Percentiles rank a stretch among this genome's conserved stretches.
Conservation (phyloP, 352 stramenopile genomes). For the Globisporangium rhizosaccharum region DNA sequence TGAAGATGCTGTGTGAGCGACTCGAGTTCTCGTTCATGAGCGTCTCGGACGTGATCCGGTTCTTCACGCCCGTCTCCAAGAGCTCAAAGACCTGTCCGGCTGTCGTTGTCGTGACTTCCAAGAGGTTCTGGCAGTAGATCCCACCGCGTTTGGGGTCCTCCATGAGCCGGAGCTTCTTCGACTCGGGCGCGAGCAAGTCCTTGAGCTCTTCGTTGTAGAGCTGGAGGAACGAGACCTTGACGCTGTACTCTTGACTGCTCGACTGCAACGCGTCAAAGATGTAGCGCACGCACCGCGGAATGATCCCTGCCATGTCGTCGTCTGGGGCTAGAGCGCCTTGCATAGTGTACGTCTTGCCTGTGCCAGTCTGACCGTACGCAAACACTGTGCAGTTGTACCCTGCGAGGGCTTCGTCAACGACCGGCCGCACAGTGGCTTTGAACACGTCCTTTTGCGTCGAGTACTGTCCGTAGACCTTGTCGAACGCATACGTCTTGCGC, state of each 20-base stretch:
- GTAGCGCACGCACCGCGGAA: slow-evolving; percentile 89
- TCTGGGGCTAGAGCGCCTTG: slow-evolving; percentile 88
- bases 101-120: slow-evolving; percentile 83
- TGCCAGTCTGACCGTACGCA: slow-evolving; percentile 96
- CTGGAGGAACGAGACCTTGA: slow-evolving; percentile 96
- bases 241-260: slow-evolving; percentile 87
- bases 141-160: slow-evolving; percentile 84
- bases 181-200: slow-evolving; percentile 85
- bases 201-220: slow-evolving; percentile 99
- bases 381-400: slow-evolving; percentile 97
- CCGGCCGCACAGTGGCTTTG: slow-evolving; percentile 85
- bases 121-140: slow-evolving; percentile 87
- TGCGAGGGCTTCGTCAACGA: slow-evolving; percentile 94
- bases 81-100: slow-evolving; percentile 84
- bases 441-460: slow-evolving; percentile 98
- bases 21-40: slow-evolving; percentile 95
- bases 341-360: slow-evolving; percentile 99
- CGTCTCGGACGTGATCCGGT: slow-evolving; percentile 90
- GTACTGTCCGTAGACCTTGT: slow-evolving; percentile 93
- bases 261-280: slow-evolving; percentile 95
- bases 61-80: slow-evolving; percentile 87
- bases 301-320: slow-evolving; percentile 90
- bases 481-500: slow-evolving; percentile 89
- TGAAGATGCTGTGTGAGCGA: slow-evolving; percentile 98
- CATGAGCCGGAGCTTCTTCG: slow-evolving; percentile 86